These are phyloP conservation scores for Myotisia sp. DNA, from an alignment of 2,329 filamentous ascomycete species.

Conservation along the genomic window DNA sequence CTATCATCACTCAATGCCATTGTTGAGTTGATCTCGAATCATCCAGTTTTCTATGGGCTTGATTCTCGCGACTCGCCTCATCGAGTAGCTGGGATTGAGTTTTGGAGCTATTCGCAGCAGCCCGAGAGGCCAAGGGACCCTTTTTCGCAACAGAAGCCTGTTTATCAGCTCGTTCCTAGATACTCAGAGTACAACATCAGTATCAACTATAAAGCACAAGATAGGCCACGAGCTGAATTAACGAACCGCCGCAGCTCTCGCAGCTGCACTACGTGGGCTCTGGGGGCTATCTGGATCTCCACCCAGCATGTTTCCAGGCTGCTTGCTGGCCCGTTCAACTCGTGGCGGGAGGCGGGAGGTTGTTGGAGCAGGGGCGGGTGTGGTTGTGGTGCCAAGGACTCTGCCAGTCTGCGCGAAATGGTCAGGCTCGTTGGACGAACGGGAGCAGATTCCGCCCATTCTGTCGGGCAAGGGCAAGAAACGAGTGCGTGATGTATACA, in stretches of 20 bases:
- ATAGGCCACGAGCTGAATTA: background rate
- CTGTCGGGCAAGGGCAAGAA: too few relatives aligned
- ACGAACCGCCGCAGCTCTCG: constrained; percentile 70
- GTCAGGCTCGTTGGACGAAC: constrained; percentile 44
- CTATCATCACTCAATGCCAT: constrained; percentile 47
- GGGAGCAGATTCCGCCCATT: constrained; percentile 89
- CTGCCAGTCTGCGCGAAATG: constrained; percentile 61
- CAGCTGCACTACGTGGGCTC: constrained; percentile 59
- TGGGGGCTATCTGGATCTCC: constrained; percentile 21
- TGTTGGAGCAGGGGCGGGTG: constrained; percentile 30
- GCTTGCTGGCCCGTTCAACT: constrained; percentile 22
- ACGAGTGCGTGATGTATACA: too few relatives aligned
- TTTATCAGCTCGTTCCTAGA: constrained; percentile 51
- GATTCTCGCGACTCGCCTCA: constrained; percentile 52
- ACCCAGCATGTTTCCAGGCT: constrained; percentile 31
- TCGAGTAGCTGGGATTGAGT: constrained; percentile 54
- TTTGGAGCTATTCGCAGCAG: constrained; percentile 63
- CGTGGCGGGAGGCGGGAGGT: constrained; percentile 21
- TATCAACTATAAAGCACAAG: background rate
- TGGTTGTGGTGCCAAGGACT: constrained; percentile 46
- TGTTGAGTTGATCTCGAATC: constrained; percentile 41
- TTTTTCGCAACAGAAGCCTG: constrained; percentile 34
- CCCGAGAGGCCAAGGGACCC: constrained; percentile 55
- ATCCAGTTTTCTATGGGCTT: constrained; percentile 54
- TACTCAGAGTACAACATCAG: background rate